These are phyloP conservation scores for Trichosporon ovoides DNA, from an alignment of 1,284 basidiomycete genomes.

Conservation along the genomic window DNA sequence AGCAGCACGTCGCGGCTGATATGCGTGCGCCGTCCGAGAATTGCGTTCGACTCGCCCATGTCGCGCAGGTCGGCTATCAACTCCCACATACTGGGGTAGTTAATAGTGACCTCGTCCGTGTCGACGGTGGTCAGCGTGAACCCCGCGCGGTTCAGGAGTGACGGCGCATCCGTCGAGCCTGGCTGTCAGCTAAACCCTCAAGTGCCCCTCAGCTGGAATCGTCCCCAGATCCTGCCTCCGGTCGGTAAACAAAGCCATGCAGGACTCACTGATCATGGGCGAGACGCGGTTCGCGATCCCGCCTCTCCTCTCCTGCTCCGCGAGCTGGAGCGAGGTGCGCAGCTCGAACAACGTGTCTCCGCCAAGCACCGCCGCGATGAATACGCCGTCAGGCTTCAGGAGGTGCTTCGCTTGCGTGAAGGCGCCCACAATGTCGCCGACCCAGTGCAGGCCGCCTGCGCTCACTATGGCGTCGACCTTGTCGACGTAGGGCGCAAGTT, in stretches of 20 bases:
- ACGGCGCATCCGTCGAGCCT: conserved; percentile 88
- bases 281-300: conserved; percentile 92
- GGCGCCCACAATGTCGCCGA: conserved; percentile 92
- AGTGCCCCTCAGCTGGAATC: too few species aligned
- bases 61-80: conserved; percentile 84
- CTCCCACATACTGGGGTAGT: conserved; percentile 95
- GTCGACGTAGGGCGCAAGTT: conserved; percentile 53
- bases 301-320: conserved; percentile 89
- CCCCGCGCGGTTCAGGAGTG: conserved; percentile 83
- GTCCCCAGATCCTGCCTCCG: too few species aligned
- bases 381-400: conserved; percentile 86
- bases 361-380: conserved; percentile 89
- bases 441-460: conserved; percentile 90
- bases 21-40: conserved; percentile 64
- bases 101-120: conserved; percentile 84
- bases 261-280: conserved; percentile 90
- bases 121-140: conserved; percentile 94
- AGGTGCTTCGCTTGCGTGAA: conserved; percentile 83
- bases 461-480: conserved; percentile 90
- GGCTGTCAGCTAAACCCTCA: conserved; percentile 10
- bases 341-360: conserved; percentile 97
- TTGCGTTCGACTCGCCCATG: conserved; percentile 96
- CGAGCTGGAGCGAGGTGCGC: conserved; percentile 73
- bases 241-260: too few species aligned
- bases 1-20: conserved; percentile 81